phyloP scores from a whole-genome alignment of 108 stramenopile genomes.

The Pseudonitzschia delicatissima region DNA sequence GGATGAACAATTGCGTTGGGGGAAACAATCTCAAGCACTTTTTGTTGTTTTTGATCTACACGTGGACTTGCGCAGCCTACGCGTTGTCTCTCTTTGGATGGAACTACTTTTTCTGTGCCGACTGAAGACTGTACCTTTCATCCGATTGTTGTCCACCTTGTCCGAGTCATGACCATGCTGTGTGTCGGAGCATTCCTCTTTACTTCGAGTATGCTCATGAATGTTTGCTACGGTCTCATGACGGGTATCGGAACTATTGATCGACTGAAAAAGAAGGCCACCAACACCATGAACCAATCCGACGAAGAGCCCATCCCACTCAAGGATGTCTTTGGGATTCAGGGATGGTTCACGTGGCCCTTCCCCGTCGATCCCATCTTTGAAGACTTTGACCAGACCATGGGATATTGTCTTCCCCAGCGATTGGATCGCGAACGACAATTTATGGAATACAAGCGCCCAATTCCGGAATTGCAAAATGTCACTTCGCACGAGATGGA shows the following conservation, averaged over 20 bases:
- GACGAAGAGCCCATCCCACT: slow-evolving; percentile 84
- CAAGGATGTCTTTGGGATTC: slow-evolving; percentile 87
- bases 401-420: slow-evolving; percentile 81
- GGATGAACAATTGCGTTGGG: slow-evolving; percentile 39
- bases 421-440: slow-evolving; percentile 68
- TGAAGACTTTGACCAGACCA: slow-evolving; percentile 77
- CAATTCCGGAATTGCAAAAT: slow-evolving; percentile 31
- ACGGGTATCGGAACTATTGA: slow-evolving; percentile 91
- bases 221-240: slow-evolving; percentile 83
- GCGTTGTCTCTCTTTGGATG: slow-evolving; percentile 76
- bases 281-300: slow-evolving; percentile 76
- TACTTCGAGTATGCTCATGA: slow-evolving; percentile 84
- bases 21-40: slow-evolving; percentile 61
- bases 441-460: slow-evolving; percentile 49
- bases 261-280: slow-evolving; percentile 85
- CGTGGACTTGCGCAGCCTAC: slow-evolving; percentile 77
- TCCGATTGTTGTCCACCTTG: slow-evolving; percentile 64
- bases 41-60: slow-evolving; percentile 89
- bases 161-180: slow-evolving; percentile 71
- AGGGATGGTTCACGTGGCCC: slow-evolving; percentile 74
- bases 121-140: slow-evolving; percentile 67
- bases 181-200: slow-evolving; percentile 67
- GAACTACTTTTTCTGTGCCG: slow-evolving; percentile 75
- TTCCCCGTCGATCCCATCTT: slow-evolving; percentile 87
- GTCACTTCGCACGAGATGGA: slow-evolving; percentile 30